Evolutionary conservation across 768 basidiomycete genomes (phyloP).

Genomic region (Myochromella boudieri): DNA sequence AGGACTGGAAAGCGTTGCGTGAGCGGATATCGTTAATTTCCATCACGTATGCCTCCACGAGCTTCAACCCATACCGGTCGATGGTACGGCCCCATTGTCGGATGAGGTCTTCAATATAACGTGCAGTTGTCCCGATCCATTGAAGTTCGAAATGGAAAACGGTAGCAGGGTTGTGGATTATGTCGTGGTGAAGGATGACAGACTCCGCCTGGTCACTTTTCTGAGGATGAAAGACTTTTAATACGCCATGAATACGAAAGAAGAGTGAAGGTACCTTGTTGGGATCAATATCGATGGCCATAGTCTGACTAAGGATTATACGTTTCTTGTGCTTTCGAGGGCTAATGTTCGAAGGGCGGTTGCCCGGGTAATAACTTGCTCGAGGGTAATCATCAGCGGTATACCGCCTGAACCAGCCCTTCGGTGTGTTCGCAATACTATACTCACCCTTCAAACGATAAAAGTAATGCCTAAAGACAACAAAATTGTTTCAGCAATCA

Average conservation of each 20-base stretch:
- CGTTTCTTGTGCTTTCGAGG: constrained; percentile 55
- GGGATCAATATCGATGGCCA: constrained; percentile 86
- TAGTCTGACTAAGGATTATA: constrained; percentile 81
- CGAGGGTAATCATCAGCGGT: constrained; percentile 41
- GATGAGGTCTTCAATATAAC: constrained; percentile 86
- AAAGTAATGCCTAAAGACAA: constrained; percentile 70
- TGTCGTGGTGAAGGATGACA: constrained; percentile 88
- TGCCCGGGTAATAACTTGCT: constrained; percentile 34
- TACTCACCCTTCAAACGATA: constrained; percentile 83
- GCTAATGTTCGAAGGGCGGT: constrained; percentile 34
- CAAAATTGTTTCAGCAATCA: constrained; percentile 4
- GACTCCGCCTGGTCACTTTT: constrained; percentile 87
- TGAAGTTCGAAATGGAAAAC: constrained; percentile 97
- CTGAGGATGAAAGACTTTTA: constrained; percentile 32
- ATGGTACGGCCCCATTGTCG: constrained; percentile 80
- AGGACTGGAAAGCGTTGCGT: constrained; percentile 89
- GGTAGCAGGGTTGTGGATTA: constrained; percentile 92
- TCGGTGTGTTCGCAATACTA: constrained; percentile 66
- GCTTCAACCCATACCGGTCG: constrained; percentile 85
- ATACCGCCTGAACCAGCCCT: constrained; percentile 69
- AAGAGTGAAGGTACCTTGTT: constrained; percentile 48
- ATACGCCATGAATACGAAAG: constrained; percentile 1
- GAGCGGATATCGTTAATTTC: constrained; percentile 87
- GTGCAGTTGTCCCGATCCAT: constrained; percentile 94
- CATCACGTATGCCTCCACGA: constrained; percentile 92